phyloP scores from a whole-genome alignment of 768 basidiomycete genomes.

The Pulveroboletus sp. region DNA sequence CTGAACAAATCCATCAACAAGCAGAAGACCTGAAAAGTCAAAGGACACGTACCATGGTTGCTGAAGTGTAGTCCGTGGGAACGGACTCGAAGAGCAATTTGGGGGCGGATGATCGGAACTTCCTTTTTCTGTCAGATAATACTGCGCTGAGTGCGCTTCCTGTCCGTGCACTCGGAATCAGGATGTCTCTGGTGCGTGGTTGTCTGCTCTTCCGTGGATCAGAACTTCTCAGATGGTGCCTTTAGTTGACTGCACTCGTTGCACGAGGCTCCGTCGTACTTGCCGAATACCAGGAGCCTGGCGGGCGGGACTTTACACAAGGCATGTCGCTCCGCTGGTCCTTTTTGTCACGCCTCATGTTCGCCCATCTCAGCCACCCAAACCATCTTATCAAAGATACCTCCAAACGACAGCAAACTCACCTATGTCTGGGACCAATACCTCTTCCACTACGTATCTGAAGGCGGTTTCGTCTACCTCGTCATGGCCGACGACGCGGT shows the following conservation, averaged over 20 bases:
- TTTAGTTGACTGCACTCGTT: slow-evolving; percentile 79
- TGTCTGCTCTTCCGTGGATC: background rate
- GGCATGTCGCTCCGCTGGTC: slow-evolving; percentile 42
- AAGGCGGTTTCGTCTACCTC: slow-evolving; percentile 81
- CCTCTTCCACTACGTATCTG: slow-evolving; percentile 91
- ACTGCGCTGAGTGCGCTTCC: no score
- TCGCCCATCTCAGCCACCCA: slow-evolving; percentile 55
- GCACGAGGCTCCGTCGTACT: slow-evolving; percentile 74
- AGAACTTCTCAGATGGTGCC: background rate
- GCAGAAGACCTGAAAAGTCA: background rate
- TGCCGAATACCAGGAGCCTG: slow-evolving; percentile 75
- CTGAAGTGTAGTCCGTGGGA: no score
- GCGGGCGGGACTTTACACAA: slow-evolving; percentile 84
- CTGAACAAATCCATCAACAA: slow-evolving; percentile 33
- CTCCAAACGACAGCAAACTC: slow-evolving; percentile 80
- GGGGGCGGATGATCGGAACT: no score
- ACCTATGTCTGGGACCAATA: slow-evolving; percentile 92
- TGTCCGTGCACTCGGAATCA: background rate
- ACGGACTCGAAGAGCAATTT: no score
- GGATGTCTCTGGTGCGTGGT: slow-evolving; percentile 27
- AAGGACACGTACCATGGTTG: slow-evolving; percentile 32
- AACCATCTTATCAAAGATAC: slow-evolving; percentile 92
- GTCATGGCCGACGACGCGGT: slow-evolving; percentile 94
- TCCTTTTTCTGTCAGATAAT: slow-evolving; percentile 8
- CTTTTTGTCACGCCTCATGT: background rate